phyloP scores from a whole-genome alignment of 2,329 filamentous ascomycete species.

The Clonostachys chloroleuca region DNA sequence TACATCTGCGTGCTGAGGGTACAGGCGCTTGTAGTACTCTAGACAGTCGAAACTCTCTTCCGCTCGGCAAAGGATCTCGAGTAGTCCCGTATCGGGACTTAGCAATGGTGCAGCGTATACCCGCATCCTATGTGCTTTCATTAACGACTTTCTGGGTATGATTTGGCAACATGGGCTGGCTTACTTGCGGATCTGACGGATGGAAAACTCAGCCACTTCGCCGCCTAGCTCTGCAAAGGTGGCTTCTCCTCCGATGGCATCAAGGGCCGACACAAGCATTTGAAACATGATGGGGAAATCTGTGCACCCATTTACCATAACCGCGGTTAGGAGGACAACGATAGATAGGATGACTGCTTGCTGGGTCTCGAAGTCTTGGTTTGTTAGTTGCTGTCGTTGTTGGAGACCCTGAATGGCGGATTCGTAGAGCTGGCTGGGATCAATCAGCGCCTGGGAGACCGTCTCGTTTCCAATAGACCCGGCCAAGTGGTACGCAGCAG shows the following conservation, averaged over 20 bases:
- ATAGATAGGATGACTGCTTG: conserved; percentile 13
- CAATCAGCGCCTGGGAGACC: not conserved
- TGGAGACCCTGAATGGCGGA: conserved; percentile 8
- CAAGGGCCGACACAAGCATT: conserved; percentile 16
- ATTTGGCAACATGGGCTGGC: not conserved
- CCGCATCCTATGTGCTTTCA: not conserved
- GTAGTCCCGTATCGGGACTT: not conserved
- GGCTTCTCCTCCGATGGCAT: conserved; percentile 14
- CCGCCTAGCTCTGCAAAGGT: conserved; percentile 6
- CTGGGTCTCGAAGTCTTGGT: conserved; percentile 4
- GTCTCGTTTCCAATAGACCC: not conserved
- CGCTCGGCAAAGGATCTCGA: not conserved
- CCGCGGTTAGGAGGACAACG: conserved; percentile 11
- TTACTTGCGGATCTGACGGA: conserved; percentile 17
- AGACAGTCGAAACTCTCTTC: conserved; percentile 1
- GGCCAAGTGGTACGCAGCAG: conserved; percentile 14
- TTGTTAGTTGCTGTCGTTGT: conserved; percentile 8
- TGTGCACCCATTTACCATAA: conserved; percentile 14
- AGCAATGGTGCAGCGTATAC: conserved; percentile 1
- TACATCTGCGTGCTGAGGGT: not conserved
- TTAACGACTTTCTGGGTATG: not conserved
- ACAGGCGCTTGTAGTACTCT: not conserved
- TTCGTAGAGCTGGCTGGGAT: conserved; percentile 9
- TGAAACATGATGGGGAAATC: conserved; percentile 16
- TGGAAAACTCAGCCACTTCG: conserved; percentile 10